Conservation (phyloP, 768 basidiomycete genomes). For the Mycena capillaripes region DNA sequence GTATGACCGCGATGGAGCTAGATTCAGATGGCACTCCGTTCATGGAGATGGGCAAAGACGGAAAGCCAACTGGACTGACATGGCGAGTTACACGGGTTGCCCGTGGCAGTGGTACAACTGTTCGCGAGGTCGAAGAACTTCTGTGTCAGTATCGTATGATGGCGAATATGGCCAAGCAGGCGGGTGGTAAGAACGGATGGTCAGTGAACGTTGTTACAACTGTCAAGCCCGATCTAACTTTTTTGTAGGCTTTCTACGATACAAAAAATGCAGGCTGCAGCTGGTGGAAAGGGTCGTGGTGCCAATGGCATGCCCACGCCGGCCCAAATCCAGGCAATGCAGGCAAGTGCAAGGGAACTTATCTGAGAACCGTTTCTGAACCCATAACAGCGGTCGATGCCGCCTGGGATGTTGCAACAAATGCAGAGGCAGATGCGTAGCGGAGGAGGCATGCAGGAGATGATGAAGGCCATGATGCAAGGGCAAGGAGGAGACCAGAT, state of each 20-base stretch:
- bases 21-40: conserved; percentile 96
- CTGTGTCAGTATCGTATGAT: conserved; percentile 98
- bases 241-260: conserved; percentile 79
- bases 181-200: conserved; percentile 98
- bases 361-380: neutral
- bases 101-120: conserved; percentile 92
- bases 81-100: conserved; percentile 94
- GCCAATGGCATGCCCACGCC: conserved; percentile 92
- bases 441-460: conserved; percentile 94
- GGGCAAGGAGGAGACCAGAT: conserved; percentile 91
- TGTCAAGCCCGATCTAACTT: conserved; percentile 4
- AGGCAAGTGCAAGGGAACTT: conserved; percentile 63
- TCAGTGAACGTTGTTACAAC: conserved; percentile 50
- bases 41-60: conserved; percentile 87
- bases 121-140: conserved; percentile 98
- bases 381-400: conserved; percentile 82
- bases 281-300: conserved; percentile 89
- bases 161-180: conserved; percentile 98
- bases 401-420: conserved; percentile 95
- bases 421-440: conserved; percentile 87
- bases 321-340: conserved; percentile 95
- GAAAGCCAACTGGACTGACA: conserved; percentile 88
- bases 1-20: conserved; percentile 94
- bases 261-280: conserved; percentile 93
- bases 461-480: conserved; percentile 99